phyloP scores from a whole-genome alignment of 192 early-diverging fungal genomes.

The Mortierella alpina region DNA sequence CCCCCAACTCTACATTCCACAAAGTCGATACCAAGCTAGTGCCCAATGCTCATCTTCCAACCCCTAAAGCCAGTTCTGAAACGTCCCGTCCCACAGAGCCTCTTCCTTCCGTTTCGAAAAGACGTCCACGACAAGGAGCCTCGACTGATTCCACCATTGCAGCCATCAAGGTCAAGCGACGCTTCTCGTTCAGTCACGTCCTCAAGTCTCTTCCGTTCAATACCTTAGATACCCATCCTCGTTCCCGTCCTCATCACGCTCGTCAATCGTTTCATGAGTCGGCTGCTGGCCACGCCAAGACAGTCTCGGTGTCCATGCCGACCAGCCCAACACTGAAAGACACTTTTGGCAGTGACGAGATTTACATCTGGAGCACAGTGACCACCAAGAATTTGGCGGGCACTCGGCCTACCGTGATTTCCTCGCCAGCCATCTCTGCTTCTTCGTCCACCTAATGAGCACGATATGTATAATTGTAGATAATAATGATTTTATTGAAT shows the following conservation, averaged over 20 bases:
- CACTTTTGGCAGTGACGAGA: conserved; percentile 15
- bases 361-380: conserved; percentile 32
- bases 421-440: too few species aligned
- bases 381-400: conserved; percentile 25
- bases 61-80: background rate
- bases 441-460: background rate
- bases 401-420: too few species aligned
- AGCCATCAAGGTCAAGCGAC: conserved; percentile 19
- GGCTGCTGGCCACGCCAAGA: background rate
- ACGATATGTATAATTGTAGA: background rate
- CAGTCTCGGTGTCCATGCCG: background rate
- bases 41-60: background rate
- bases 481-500: too few species aligned
- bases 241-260: background rate
- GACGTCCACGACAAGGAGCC: background rate
- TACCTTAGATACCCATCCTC: background rate
- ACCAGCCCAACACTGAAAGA: background rate
- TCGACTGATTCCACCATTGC: background rate
- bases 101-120: conserved; percentile 3
- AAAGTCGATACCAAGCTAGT: too few species aligned
- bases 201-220: conserved; percentile 16
- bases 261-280: background rate
- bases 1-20: too few species aligned
- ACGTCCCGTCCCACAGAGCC: background rate
- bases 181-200: conserved; percentile 35